Evolutionary conservation across 139 green algal species (phyloP).

Genomic region (Gonium pectorale): DNA sequence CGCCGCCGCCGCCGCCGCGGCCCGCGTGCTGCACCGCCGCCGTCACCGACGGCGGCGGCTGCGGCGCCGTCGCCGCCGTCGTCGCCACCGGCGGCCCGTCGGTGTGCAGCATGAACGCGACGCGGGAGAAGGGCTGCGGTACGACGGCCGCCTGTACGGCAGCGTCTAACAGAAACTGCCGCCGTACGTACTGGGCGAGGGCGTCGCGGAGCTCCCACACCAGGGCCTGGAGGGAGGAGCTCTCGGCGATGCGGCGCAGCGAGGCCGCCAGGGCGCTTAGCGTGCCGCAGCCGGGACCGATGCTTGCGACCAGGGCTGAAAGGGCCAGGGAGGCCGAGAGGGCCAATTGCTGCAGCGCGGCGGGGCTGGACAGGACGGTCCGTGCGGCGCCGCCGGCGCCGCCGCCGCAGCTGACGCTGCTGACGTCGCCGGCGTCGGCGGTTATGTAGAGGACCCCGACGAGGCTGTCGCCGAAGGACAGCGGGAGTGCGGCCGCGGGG

Average conservation of each 20-base stretch:
- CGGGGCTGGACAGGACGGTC: background rate
- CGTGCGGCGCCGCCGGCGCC: slow-evolving; percentile 18
- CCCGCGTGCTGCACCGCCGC: background rate
- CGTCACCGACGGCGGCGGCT: background rate
- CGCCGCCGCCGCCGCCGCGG: background rate
- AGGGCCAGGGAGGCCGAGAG: background rate
- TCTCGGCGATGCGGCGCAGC: background rate
- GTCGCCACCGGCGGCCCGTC: background rate
- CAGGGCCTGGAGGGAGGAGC: background rate
- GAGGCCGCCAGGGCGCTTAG: background rate
- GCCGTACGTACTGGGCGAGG: background rate
- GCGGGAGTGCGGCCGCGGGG: too few relatives aligned
- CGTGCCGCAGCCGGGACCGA: background rate
- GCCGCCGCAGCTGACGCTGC: background rate
- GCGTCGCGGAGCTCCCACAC: background rate
- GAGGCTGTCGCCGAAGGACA: too few relatives aligned
- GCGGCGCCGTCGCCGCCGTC: too few relatives aligned
- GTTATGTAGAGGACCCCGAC: too few relatives aligned
- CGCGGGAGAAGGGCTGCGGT: background rate
- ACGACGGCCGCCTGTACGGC: background rate
- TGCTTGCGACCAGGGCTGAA: background rate
- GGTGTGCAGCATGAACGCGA: background rate
- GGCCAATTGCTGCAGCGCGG: background rate
- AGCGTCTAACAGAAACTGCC: background rate
- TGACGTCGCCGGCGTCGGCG: too few relatives aligned